phyloP scores from a whole-genome alignment of 2,329 filamentous ascomycete genomes.

The Penicillium sp. region DNA sequence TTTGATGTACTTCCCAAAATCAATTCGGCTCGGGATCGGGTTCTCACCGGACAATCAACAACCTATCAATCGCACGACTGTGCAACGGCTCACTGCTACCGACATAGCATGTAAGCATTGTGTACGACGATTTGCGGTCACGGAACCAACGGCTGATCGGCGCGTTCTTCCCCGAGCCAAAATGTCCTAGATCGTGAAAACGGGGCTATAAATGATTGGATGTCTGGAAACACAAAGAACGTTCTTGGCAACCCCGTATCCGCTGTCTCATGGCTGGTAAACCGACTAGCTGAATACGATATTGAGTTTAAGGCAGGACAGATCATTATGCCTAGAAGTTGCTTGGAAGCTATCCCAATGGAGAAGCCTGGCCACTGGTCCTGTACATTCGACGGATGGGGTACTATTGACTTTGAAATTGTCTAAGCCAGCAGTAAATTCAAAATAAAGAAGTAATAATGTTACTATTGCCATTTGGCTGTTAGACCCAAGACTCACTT shows the following conservation, averaged over 20 bases:
- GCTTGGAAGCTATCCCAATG: conserved; percentile 22
- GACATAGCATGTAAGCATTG: no score
- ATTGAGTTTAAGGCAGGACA: conserved; percentile 21
- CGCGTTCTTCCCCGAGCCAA: no score
- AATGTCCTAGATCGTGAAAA: no score
- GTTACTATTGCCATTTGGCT: no score
- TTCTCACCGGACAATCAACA: background rate
- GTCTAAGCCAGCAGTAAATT: no score
- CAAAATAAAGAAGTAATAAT: no score
- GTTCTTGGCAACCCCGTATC: conserved; percentile 20
- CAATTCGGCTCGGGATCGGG: background rate
- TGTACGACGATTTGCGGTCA: no score
- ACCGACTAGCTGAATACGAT: conserved; percentile 17
- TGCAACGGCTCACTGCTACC: no score
- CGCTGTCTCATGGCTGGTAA: conserved; percentile 22
- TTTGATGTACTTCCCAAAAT: background rate
- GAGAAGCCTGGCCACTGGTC: conserved; percentile 15
- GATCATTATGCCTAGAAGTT: conserved; percentile 22
- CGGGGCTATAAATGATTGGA: no score
- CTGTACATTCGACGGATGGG: conserved; percentile 22
- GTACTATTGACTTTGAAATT: conserved; percentile 23
- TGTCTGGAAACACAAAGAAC: conserved; percentile 23
- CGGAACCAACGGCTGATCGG: no score
- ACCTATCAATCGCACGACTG: no score
- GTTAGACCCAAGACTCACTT: no score